Evolutionary conservation across 164 flowering plant genomes (phyloP), one percentile per base, ranked within the genome.

Genomic region (Chloranthus sessilifolius): DNA sequence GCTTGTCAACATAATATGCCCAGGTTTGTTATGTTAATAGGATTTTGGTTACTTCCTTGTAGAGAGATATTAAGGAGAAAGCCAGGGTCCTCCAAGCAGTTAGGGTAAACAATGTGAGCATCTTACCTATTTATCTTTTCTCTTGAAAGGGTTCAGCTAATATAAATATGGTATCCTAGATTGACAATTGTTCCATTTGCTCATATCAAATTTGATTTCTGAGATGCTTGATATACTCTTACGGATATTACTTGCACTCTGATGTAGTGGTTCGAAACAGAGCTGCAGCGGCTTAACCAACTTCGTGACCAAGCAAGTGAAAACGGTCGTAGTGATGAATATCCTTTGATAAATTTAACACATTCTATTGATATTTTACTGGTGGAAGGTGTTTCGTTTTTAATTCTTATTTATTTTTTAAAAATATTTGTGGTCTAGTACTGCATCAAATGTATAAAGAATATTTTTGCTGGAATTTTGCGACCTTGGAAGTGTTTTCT

Each of bases 291-390:
- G 42, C 74, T 86, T 27, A 67, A 74, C 62, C 91, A 83, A 74
- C 88, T 83, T 50, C 81, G 89, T 58, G 95, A 83, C 71, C 76
- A 92, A 31, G 92, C 92, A 33, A 87, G 87, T 69, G 95, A 87
- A 28, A 55, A 46, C 28, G 95, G 95, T 31, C 79, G 65, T 17
- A 71, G 76, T 55, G 83, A 83, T 46, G 87, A 83, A 83, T 87
- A 87, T 87, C 95, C 95, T 83, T 86, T 71, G 34, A 38, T 50
- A 51, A n/a, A n/a, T n/a, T n/a, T n/a, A n/a, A n/a, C n/a, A n/a
- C n/a, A n/a, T n/a, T n/a, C n/a, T n/a, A n/a, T n/a, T n/a, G n/a
- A n/a, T n/a, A n/a, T n/a, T n/a, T n/a, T n/a, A n/a, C n/a, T n/a
- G n/a, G n/a, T n/a, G n/a, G n/a, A n/a, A n/a, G n/a, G n/a, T n/a